These are phyloP conservation scores for Megacollybia platyphylla DNA, from an alignment of 1,284 basidiomycete genomes.

Conservation along the genomic window DNA sequence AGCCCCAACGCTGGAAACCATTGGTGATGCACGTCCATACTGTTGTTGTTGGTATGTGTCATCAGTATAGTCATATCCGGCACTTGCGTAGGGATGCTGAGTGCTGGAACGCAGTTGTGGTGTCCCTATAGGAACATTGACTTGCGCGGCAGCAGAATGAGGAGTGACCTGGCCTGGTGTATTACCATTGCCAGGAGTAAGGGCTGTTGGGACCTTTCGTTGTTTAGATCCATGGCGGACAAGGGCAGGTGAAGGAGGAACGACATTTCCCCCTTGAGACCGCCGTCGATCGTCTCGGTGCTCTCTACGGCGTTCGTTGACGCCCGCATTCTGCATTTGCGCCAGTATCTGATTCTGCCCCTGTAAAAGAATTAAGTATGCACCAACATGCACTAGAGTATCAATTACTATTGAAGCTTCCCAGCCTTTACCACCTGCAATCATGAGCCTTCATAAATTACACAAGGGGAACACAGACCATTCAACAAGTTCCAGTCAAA, in stretches of 20 bases:
- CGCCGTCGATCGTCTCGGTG: constrained; percentile 41
- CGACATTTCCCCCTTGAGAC: constrained; percentile 46
- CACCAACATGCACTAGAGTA: constrained; percentile 4
- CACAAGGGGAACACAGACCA: constrained; percentile 20
- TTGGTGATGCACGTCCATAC: constrained; percentile 63
- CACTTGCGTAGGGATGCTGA: constrained; percentile 58
- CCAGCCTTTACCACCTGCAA: constrained; percentile 83
- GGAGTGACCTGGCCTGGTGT: constrained; percentile 45
- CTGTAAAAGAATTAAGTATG: constrained; percentile 15
- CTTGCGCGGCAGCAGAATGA: constrained; percentile 59
- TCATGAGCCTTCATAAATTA: constrained; percentile 1
- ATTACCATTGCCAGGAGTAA: constrained; percentile 34
- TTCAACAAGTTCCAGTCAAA: constrained; percentile 90
- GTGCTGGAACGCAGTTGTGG: constrained; percentile 30
- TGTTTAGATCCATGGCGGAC: constrained; percentile 62
- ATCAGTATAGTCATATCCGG: constrained; percentile 43
- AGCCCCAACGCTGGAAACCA: constrained; percentile 54
- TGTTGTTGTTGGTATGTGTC: constrained; percentile 33
- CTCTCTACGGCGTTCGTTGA: constrained; percentile 45
- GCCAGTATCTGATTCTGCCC: constrained; percentile 48
- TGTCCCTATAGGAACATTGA: constrained; percentile 52
- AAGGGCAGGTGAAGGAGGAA: constrained; percentile 64
- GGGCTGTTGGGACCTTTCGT: constrained; percentile 40
- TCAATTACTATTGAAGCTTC: constrained; percentile 60
- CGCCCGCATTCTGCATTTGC: constrained; percentile 44